Evolutionary conservation across 2,329 filamentous ascomycete species (phyloP).

Genomic region (Colletotrichum australisinense): DNA sequence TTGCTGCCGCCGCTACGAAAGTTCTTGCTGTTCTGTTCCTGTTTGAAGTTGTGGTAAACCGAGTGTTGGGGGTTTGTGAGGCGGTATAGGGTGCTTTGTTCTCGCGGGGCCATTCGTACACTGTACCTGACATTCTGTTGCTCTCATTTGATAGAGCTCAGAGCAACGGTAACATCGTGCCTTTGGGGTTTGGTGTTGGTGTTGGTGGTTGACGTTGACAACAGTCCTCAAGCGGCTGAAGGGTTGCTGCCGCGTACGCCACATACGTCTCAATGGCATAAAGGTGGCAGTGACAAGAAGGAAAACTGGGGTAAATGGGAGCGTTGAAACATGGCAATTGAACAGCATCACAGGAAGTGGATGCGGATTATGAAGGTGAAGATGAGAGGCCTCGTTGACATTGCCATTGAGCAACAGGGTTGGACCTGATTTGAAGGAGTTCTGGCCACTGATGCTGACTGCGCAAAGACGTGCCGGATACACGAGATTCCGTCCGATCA

Average conservation of each 20-base stretch:
- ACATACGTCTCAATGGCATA: not conserved
- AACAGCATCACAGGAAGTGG: not conserved
- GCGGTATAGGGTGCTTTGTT: not conserved
- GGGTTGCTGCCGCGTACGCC: constrained; percentile 27
- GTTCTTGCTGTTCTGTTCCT: not conserved
- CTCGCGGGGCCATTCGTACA: not conserved
- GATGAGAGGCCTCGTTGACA: not conserved
- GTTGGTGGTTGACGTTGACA: not conserved
- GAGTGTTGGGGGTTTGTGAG: not conserved
- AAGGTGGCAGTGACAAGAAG: not conserved
- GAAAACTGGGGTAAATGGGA: not conserved
- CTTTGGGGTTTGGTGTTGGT: not conserved
- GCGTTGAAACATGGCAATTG: constrained; percentile 2
- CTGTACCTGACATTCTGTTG: not conserved
- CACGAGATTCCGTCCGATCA: constrained; percentile 8
- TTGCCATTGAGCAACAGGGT: constrained; percentile 16
- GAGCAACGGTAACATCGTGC: not conserved
- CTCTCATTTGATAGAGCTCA: not conserved
- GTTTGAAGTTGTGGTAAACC: not conserved
- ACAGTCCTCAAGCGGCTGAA: not conserved
- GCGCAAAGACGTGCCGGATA: not conserved
- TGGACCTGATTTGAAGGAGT: not conserved
- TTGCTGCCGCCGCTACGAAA: not conserved
- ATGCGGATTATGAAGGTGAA: constrained; percentile 7
- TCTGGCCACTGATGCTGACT: constrained; percentile 21